Evolutionary conservation across 2,329 filamentous ascomycete species (phyloP).

Genomic region (Fusarium torulosum): DNA sequence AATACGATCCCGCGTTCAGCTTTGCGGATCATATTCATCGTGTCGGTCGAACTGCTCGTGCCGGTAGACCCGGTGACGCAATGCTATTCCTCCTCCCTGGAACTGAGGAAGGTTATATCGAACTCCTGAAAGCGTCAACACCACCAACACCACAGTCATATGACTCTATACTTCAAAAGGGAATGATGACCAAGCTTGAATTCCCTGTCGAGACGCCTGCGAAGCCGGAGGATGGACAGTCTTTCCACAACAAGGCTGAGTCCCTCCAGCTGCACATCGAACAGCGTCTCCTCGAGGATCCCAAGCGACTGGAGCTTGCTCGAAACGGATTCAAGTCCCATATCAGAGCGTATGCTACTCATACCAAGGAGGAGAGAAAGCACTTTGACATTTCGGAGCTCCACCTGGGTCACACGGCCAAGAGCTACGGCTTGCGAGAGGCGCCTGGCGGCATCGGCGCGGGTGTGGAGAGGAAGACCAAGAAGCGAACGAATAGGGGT

Average conservation of each 20-base stretch:
- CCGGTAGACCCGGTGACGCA: slow-evolving; percentile 87
- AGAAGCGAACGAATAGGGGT: slow-evolving; percentile 55
- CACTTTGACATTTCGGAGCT: slow-evolving; percentile 94
- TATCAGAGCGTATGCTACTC: slow-evolving; percentile 93
- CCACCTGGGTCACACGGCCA: slow-evolving; percentile 92
- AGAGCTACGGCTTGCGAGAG: slow-evolving; percentile 91
- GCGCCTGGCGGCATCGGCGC: slow-evolving; percentile 84
- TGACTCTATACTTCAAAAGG: slow-evolving; percentile 72
- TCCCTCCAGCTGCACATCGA: slow-evolving; percentile 70
- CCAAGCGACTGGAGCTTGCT: slow-evolving; percentile 81
- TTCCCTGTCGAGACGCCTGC: slow-evolving; percentile 78
- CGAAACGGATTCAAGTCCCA: slow-evolving; percentile 91
- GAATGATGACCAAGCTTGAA: slow-evolving; percentile 71
- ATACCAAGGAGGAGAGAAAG: slow-evolving; percentile 83
- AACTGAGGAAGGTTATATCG: slow-evolving; percentile 90
- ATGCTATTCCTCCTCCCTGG: slow-evolving; percentile 92
- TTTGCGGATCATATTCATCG: slow-evolving; percentile 94
- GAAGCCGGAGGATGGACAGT: slow-evolving; percentile 56
- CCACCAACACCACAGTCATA: slow-evolving; percentile 64
- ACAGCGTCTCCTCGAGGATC: slow-evolving; percentile 70
- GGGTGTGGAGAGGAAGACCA: slow-evolving; percentile 62
- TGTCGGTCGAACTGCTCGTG: slow-evolving; percentile 93
- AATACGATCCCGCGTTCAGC: slow-evolving; percentile 96
- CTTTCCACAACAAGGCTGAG: slow-evolving; percentile 66
- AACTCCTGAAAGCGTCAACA: slow-evolving; percentile 70